Evolutionary conservation across 208 protist species (phyloP), one percentile per base, ranked within the genome.

Genomic region (Naegleria lovaniensis): DNA sequence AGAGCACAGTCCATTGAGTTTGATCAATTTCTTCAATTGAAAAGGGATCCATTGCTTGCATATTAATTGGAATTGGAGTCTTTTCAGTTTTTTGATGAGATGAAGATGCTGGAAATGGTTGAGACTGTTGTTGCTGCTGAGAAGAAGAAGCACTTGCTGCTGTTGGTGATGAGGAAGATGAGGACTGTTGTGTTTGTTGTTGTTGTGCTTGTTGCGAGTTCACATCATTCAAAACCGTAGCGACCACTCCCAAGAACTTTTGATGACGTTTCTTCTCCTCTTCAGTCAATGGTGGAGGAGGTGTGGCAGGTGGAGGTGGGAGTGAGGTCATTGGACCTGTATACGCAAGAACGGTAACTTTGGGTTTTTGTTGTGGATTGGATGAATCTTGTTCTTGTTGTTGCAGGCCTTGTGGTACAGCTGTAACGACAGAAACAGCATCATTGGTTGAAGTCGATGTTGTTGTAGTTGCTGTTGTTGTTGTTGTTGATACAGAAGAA

Each of bases 11-110:
- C 67, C 67, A 79, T 33, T 79, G 29, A 0, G 67, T 79, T 79
- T 79, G 67, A 79, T 79, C 67, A 79, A 79, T 79, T 79, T 79
- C 67, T 33, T 79, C 67, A 79, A 79, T 79, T 36, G 29, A 79
- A 79, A 79, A 79, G 2, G 67, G 67, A 36, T 79, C 67, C 67
- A 79, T 79, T 6, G 67, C 67, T 79, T 79, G 67, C 55, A 67
- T 67, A 67, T 67, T 67, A 15, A 67, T 29, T 67, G 55, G 55
- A 29, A 67, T 3, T 1, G 55, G 55, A 29, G 13, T 29, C 22
- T 67, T 67, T 67, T 48, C 43, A 48, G 43, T 1, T 48, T 48
- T 48, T 48, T 48, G 43, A 48, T 9, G 43, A 9, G 43, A 48
- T 9, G 43, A 48, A 48, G 43, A 48, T 9, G n/a, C n/a, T n/a